These are phyloP conservation scores for Xylaria sp. DNA, from an alignment of 2,329 filamentous ascomycete species.

Conservation along the genomic window DNA sequence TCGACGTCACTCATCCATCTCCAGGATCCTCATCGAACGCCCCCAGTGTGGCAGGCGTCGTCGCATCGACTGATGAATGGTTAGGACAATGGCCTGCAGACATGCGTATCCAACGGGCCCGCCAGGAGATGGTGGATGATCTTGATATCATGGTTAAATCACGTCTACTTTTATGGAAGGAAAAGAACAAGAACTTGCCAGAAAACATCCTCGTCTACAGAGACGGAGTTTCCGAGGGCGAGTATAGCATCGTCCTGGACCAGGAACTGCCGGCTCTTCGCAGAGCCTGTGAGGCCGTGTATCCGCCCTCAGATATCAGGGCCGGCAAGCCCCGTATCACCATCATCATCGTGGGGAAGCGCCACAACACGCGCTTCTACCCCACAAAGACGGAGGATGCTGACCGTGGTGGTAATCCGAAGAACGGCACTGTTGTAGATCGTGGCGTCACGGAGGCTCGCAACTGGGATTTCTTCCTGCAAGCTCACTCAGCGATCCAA, in stretches of 20 bases:
- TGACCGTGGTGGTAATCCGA: conserved; percentile 69
- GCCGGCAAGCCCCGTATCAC: conserved; percentile 58
- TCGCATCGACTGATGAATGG: conserved; percentile 75
- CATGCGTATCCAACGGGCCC: conserved; percentile 71
- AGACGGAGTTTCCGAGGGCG: conserved; percentile 88
- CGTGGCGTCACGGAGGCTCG: conserved; percentile 80
- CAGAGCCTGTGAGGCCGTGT: conserved; percentile 70
- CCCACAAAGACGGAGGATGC: conserved; percentile 65
- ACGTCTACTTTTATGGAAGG: conserved; percentile 73
- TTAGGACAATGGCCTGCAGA: conserved; percentile 83
- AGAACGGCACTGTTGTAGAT: conserved; percentile 84
- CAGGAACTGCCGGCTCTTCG: conserved; percentile 75
- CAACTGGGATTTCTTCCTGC: conserved; percentile 86
- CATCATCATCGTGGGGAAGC: conserved; percentile 84
- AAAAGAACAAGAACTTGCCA: conserved; percentile 68
- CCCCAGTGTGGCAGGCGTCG: conserved; percentile 72
- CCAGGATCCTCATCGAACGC: conserved; percentile 60
- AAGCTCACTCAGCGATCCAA: conserved; percentile 81
- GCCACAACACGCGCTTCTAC: conserved; percentile 89
- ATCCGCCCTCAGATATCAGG: conserved; percentile 67
- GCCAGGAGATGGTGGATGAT: conserved; percentile 76
- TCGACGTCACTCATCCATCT: conserved; percentile 93
- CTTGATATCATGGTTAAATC: not conserved
- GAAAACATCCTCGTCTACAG: conserved; percentile 85
- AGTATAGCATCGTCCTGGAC: conserved; percentile 69